phyloP scores from a whole-genome alignment of 148 eudicot genomes.

The Amaranthus cruentus region DNA sequence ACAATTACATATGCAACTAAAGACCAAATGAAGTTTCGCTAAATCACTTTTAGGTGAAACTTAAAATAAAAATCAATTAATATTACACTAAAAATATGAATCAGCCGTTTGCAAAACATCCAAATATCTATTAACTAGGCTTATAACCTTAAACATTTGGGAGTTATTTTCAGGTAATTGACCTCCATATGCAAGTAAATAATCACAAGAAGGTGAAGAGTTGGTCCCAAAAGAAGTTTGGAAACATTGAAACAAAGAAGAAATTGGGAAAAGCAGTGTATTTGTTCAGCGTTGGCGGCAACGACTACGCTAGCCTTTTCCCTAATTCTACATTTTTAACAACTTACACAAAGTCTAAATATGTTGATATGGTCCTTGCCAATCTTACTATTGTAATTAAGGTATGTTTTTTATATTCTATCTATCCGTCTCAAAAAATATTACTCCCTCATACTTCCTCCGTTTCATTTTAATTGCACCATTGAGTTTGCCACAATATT shows the following conservation, averaged over 20 bases:
- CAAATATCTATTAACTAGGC: too few species aligned
- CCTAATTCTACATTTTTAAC: constrained; percentile 15
- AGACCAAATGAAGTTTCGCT: too few species aligned
- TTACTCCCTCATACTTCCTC: too few species aligned
- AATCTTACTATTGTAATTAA: constrained; percentile 24
- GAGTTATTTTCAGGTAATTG: constrained; percentile 31
- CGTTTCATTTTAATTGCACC: too few species aligned
- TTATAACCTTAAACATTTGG: background rate
- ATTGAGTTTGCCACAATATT: too few species aligned
- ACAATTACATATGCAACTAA: too few species aligned
- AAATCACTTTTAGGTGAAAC: too few species aligned
- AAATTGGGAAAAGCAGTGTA: constrained; percentile 32
- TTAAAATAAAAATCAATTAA: too few species aligned
- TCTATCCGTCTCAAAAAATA: too few species aligned
- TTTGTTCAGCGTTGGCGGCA: constrained; percentile 41
- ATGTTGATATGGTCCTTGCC: constrained; percentile 28
- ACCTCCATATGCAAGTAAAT: constrained; percentile 36
- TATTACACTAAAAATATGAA: too few species aligned
- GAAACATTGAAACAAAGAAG: constrained; percentile 22
- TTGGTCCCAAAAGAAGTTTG: constrained; percentile 18
- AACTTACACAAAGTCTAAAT: constrained; percentile 13
- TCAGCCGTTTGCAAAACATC: too few species aligned
- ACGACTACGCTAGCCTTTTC: constrained; percentile 34
- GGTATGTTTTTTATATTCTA: constrained; percentile 9
- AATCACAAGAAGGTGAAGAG: constrained; percentile 26